A percentile compares a stretch with the other conserved stretches of the same genome.
These are phyloP conservation scores for Auriscalpium vulgare DNA, from an alignment of 768 basidiomycete genomes.

Conservation along the genomic window DNA sequence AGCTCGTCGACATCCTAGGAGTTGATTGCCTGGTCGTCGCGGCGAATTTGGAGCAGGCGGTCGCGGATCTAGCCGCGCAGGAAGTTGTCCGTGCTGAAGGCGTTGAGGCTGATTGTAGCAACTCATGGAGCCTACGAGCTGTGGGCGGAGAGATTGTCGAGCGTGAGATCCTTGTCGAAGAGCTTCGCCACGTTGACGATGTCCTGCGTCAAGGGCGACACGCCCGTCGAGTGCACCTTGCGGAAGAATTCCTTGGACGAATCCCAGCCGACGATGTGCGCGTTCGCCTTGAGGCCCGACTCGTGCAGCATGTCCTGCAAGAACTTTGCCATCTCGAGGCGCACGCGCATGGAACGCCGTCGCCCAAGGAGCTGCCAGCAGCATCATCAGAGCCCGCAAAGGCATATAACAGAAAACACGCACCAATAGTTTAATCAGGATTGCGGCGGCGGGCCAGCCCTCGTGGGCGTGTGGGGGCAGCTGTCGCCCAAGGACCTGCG, in stretches of 20 bases:
- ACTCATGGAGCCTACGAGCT: constrained; percentile 94
- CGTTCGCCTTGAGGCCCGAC: constrained; percentile 85
- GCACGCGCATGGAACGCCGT: too few species aligned
- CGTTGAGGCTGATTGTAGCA: constrained; percentile 97
- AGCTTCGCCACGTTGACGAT: constrained; percentile 92
- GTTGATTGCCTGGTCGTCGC: constrained; percentile 91
- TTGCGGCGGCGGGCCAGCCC: too few species aligned
- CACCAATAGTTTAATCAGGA: too few species aligned
- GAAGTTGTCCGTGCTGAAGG: constrained; percentile 98
- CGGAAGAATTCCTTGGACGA: constrained; percentile 99
- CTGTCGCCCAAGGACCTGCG: too few species aligned
- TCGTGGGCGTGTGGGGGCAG: too few species aligned
- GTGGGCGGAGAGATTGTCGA: constrained; percentile 99
- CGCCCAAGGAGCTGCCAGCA: too few species aligned
- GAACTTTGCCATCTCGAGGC: constrained; percentile 98
- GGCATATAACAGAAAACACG: too few species aligned
- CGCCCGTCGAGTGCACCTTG: constrained; percentile 94
- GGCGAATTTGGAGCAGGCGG: constrained; percentile 71
- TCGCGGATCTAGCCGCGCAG: constrained; percentile 85
- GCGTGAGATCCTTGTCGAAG: constrained; percentile 95
- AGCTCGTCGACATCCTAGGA: constrained; percentile 85
- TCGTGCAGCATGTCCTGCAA: too few species aligned
- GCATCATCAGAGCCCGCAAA: too few species aligned
- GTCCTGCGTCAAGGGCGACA: constrained; percentile 81
- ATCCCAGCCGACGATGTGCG: constrained; percentile 88